Evolutionary conservation across 805 yeast genomes (phyloP).

Genomic region (Cyberlindnera maclurae): DNA sequence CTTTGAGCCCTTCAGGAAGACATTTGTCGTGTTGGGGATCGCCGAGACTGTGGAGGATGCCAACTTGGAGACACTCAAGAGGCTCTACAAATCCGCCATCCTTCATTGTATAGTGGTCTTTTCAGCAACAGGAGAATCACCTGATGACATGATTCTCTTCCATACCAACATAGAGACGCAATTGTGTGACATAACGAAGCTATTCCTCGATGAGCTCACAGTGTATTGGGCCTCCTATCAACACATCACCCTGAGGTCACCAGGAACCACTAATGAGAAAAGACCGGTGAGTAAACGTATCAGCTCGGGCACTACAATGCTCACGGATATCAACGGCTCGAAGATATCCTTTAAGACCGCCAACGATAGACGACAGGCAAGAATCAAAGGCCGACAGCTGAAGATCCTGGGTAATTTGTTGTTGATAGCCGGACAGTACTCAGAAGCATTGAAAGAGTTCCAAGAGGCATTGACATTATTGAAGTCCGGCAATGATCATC

Average conservation of each 20-base stretch:
- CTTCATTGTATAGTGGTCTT: conserved; percentile 51
- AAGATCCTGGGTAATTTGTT: conserved; percentile 74
- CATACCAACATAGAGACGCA: conserved; percentile 44
- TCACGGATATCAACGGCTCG: conserved; percentile 28
- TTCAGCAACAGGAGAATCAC: conserved; percentile 13
- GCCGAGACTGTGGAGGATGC: conserved; percentile 17
- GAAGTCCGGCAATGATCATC: conserved; percentile 58
- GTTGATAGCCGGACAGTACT: conserved; percentile 70
- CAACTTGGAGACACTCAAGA: conserved; percentile 34
- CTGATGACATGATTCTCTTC: conserved; percentile 6
- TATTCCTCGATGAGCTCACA: conserved; percentile 57
- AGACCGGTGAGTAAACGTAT: conserved; percentile 37
- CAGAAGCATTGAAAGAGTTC: conserved; percentile 64
- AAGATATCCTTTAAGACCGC: conserved; percentile 28
- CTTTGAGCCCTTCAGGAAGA: conserved; percentile 83
- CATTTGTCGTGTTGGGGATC: conserved; percentile 54
- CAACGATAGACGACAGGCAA: conserved; percentile 30
- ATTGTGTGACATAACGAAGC: conserved; percentile 64
- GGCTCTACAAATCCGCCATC: conserved; percentile 43
- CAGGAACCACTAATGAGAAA: conserved; percentile 54
- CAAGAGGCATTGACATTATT: conserved; percentile 63
- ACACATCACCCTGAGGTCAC: conserved; percentile 78
- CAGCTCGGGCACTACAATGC: conserved; percentile 20
- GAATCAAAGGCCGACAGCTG: conserved; percentile 63
- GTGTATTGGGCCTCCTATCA: conserved; percentile 65